Evolutionary conservation across 192 early-diverging fungal species (phyloP), one percentile per base, ranked within the genome.

Genomic region (Paraglomus brasilianum): DNA sequence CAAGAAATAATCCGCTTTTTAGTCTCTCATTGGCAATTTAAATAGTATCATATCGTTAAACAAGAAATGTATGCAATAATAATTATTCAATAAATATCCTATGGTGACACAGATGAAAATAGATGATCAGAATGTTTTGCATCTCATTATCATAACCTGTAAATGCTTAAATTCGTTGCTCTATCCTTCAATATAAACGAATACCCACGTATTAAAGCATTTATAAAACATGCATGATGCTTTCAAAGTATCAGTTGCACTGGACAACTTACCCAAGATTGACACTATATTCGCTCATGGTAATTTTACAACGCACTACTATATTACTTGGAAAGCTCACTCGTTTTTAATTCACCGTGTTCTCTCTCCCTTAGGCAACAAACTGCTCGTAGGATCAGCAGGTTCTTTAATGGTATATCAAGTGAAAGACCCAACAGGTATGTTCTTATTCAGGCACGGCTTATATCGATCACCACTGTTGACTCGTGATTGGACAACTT

Each of bases 391-490:
- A 61, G 91, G 91, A 50, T 77, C 77, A 41, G 79, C 77, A 10
- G 91, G 91, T 9, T 81, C 84, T 42, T 75, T 93, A 41, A 73
- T 90, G 10, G 83, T 89, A 14, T 93, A 93, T 65, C 82, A 83
- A 14, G 85, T 87, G 15, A 75, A 80, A 40, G 86, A 88, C 41
- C 79, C 81, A 13, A 65, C 82, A 17, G 85, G 85, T 84, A 79
- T 22, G 72, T 50, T 36, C 8, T 45, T 21, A 11, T 52, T 40
- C 30, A 30, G 30, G 3, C 30, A 30, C 30, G 30, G 30, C 30
- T 30, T 30, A 47, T 47, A 9, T 5, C 7, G 40, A n/a, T 30
- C 30, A 30, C 30, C 30, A 30, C 30, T 30, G 30, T 30, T 30
- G 3, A 30, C 30, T 30, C 30, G 30, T 3, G 30, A 30, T 30